Base-by-base conservation (phyloP, 139 green algal species). In the Coccomyxa sp. region DNA sequence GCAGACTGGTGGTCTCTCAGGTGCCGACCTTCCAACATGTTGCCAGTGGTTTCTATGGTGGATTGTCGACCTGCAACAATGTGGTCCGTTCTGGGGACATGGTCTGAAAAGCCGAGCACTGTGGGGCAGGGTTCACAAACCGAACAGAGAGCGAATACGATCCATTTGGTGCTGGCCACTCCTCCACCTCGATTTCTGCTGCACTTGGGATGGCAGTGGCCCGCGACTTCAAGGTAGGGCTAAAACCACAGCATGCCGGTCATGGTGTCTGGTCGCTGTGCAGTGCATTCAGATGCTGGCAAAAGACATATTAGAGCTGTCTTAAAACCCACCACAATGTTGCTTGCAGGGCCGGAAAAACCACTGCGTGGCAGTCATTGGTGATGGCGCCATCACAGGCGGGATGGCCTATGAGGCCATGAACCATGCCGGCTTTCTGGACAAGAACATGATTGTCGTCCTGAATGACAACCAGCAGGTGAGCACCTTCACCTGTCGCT, bases 371-470 rank as follows among this genome's bases (percentile, higher is more conserved):
- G 89, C 94, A 0, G 92, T 99, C 25, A 99, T 99, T 85, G 97
- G 97, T 13, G 97, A 99, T 81, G 97, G 97, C 7, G 96, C 96
- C n/a, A 99, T 99, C 87, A 99, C 97, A 0, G 97, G 96, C 15
- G 97, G 97, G 78, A 98, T 99, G 95, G 96, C 97, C 0, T 99
- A 99, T 58, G 97, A 99, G 91, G 97, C 97, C 38, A 99, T 99
- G 96, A 99, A 99, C 92, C 97, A 99, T 85, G 97, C 97, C 21
- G 97, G 97, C 45, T 99, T 98, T 90, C 87, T 99, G 83, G 97
- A 99, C 91, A 98, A 93, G 81, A 99, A 99, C 89, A 99, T 99
- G 97, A 98, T 99, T 85, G 95, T 99, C 80, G 96, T 99, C 59
- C 91, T 99, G 28, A 99, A 99, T 84, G 97, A 99, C 90, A 99